Base-by-base conservation (phyloP, 176 grass and related monocot genomes). In the Metroxylon sagu region DNA sequence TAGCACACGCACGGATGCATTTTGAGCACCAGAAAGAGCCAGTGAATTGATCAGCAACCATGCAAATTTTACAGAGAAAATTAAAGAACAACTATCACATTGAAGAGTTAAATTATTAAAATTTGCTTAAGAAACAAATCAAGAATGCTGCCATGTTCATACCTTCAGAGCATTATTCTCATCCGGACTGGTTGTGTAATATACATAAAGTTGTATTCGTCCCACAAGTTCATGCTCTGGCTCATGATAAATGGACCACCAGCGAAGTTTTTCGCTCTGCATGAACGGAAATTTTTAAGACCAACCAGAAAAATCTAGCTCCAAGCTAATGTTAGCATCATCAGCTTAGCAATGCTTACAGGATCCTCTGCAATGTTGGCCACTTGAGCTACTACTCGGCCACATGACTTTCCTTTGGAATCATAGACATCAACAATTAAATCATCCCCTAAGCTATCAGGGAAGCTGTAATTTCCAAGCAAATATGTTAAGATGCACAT, bases 391-490 rank as follows among this genome's bases (percentile, higher is more conserved):
- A 88, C 62, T 53, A 92, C 93, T 71, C 84, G 84, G 1, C 93
- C 93, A 80, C 88, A 89, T 8, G 69, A 68, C 50, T 80, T 76
- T 59, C 81, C 87, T 69, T 92, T 88, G 56, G 93, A 89, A 89
- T 98, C 93, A 71, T 81, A 85, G 19, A 98, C 65, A 65, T 98
- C 88, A 23, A 98, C 78, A 25, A 88, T 89, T 61, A 98, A 77
- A 79, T 98, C 88, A 76, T 98, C 93, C 50, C 93, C 93, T 64
- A 98, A 68, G 76, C 88, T 98, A 83, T 98, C 88, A 59, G 93
- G 93, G 77, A 98, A 98, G 81, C 93, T 98, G 93, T 77, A 81
- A 93, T 69, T 61, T 67, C 18, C 16, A 66, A 17, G 80, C 15
- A 76, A 63, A 68, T 57, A 31, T 50, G 14, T 57, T 49, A 25